A percentile compares a stretch with the other conserved stretches of the same genome.
Conservation (phyloP, 2,329 filamentous ascomycete genomes). For the Penicillium polonicum region DNA sequence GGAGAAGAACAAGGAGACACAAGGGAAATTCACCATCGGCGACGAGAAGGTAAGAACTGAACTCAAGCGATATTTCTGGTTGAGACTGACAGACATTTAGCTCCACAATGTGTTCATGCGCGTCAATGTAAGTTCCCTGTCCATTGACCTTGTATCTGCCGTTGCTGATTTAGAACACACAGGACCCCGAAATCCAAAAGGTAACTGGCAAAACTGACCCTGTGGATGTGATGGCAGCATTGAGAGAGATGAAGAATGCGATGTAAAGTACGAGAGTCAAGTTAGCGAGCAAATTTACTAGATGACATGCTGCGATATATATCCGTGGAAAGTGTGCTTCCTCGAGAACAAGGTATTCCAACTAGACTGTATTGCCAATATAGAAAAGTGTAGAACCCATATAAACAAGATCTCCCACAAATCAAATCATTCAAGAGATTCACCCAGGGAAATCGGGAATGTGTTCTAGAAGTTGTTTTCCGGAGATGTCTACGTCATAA, state of each 20-base stretch:
- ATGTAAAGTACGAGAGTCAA: slow-evolving; percentile 31
- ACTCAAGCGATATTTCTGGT: neutral
- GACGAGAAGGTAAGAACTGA: slow-evolving; percentile 78
- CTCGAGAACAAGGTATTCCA: neutral
- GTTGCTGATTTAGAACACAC: slow-evolving; percentile 12
- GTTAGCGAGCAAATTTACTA: neutral
- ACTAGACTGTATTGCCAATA: slow-evolving; percentile 2
- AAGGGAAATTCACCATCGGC: slow-evolving; percentile 93
- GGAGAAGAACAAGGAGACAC: slow-evolving; percentile 78
- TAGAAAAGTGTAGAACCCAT: neutral
- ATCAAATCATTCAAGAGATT: neutral
- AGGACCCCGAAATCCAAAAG: slow-evolving; percentile 83
- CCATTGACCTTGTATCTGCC: neutral
- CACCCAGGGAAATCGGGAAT: neutral
- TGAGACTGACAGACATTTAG: slow-evolving; percentile 45
- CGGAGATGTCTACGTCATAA: slow-evolving; percentile 25
- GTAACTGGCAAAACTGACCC: slow-evolving; percentile 77
- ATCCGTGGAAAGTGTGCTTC: neutral
- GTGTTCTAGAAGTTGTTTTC: neutral
- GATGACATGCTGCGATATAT: neutral
- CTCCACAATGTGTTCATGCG: slow-evolving; percentile 97
- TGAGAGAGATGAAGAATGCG: slow-evolving; percentile 80
- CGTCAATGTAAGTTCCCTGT: slow-evolving; percentile 61
- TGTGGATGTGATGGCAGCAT: slow-evolving; percentile 76
- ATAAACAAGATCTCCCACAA: neutral